These are phyloP conservation scores for Dendrobium nobile DNA, from an alignment of 106 monocot genomes.

Conservation along the genomic window DNA sequence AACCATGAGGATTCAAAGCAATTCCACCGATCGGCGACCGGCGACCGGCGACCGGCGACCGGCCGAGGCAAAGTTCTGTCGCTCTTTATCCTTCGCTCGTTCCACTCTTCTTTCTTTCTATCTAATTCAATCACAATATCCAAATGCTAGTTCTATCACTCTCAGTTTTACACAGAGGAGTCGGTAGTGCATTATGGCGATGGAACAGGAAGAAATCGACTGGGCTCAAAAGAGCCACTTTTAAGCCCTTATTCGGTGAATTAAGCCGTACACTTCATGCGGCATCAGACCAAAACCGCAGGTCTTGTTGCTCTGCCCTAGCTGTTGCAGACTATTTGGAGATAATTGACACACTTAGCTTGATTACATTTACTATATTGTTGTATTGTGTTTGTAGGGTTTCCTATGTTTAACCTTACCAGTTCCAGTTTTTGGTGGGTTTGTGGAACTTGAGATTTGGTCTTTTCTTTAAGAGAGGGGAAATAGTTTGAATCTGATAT, in stretches of 20 bases:
- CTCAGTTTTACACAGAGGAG: neutral
- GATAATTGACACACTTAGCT: neutral
- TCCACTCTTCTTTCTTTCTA: too few species aligned
- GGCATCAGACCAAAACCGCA: neutral
- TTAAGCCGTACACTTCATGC: too few species aligned
- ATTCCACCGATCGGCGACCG: too few species aligned
- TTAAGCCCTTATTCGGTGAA: too few species aligned
- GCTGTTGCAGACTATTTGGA: neutral
- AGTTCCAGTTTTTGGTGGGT: too few species aligned
- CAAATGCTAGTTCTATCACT: too few species aligned
- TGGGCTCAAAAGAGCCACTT: neutral
- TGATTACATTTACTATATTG: neutral
- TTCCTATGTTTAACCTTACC: neutral
- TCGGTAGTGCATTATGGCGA: neutral
- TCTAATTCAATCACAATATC: too few species aligned
- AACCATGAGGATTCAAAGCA: too few species aligned
- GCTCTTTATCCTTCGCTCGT: too few species aligned
- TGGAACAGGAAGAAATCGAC: neutral
- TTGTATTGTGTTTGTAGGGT: neutral
- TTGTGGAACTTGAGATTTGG: neutral
- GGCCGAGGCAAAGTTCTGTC: too few species aligned
- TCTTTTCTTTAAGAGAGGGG: neutral
- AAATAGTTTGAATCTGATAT: neutral
- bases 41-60: too few species aligned
- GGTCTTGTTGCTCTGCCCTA: neutral